Conservation (phyloP, 345 rosid genomes). For the Kandelia obovata region DNA sequence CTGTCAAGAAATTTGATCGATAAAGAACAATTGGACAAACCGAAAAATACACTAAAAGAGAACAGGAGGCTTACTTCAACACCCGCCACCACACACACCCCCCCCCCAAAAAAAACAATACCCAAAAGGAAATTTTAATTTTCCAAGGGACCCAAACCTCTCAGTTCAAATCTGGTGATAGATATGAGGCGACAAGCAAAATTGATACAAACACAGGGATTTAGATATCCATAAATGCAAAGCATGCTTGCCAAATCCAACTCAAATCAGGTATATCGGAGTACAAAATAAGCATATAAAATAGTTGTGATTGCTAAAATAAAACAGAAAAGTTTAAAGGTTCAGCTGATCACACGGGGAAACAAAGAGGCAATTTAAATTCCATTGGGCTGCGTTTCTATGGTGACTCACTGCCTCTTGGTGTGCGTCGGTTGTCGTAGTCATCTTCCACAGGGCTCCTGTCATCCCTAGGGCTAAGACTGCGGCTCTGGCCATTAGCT, state of each 20-base stretch:
- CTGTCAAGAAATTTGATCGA: neutral
- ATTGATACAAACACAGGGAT: too few species aligned
- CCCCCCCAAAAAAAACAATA: too few species aligned
- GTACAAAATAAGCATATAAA: slow-evolving; percentile 2
- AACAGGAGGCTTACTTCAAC: too few species aligned
- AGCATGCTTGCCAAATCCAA: slow-evolving; percentile 1
- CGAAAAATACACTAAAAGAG: too few species aligned
- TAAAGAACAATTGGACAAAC: neutral
- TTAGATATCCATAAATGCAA: neutral
- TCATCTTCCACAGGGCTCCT: slow-evolving; percentile 46
- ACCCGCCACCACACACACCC: too few species aligned
- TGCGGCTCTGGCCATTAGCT: slow-evolving; percentile 50
- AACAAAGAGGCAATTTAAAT: neutral
- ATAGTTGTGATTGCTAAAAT: neutral
- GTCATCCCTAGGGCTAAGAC: slow-evolving; percentile 47
- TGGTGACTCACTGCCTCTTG: slow-evolving; percentile 25
- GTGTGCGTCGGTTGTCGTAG: slow-evolving; percentile 23
- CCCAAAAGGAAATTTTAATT: too few species aligned
- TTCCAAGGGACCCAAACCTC: too few species aligned
- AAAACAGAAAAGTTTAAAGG: neutral
- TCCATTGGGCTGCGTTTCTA: slow-evolving; percentile 3
- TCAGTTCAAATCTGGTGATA: too few species aligned
- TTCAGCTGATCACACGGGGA: neutral
- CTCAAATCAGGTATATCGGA: neutral
- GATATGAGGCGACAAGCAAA: too few species aligned